Evolutionary conservation across 176 grass and related monocot species (phyloP), one percentile per base, ranked within the genome.

Genomic region (Rhynchospora pubera): DNA sequence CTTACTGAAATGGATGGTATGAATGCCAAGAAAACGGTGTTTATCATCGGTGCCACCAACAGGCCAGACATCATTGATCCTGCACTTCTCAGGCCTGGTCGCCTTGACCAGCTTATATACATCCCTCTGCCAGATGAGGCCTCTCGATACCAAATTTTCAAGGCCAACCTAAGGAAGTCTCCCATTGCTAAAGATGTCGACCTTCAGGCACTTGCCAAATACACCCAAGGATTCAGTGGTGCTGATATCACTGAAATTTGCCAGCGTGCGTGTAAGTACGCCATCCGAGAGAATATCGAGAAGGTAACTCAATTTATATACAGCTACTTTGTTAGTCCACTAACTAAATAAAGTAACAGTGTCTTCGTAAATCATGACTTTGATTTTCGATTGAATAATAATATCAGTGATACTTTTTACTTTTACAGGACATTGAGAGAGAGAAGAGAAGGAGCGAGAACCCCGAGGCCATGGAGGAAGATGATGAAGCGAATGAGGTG

Each of bases 1-100:
- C 82, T 91, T 3, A 93, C 87, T 0, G 91, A 94, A 83, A 94
- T 94, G 91, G 91, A 94, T 15, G 89, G 87, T 14, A 94, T 94
- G 85, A 85, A 71, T 3, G 85, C 87, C 12, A 94, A 91, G 82
- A 94, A 91, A 82, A 94, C 87, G 10, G 87, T 94, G 3, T 94
- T 94, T 79, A 84, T 93, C 52, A 89, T 93, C 32, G 87, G 89
- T 22, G 85, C 91, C 13, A 93, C 91, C 42, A 93, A 93, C 71
- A 81, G 86, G 50, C 86, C 91, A 0, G 84, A 93, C 59, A 91
- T 89, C 34, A 89, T 94, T 24, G 89, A 94, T 81, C 77, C 83
- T 0, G 92, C 92, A 5, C 24, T 91, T 28, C 85, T 91, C 5
- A 82, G 92, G 5, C 92, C 89, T 2, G 87, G 92, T 16, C 89